phyloP scores from a whole-genome alignment of 2,329 filamentous ascomycete genomes.

The Fusarium citri region DNA sequence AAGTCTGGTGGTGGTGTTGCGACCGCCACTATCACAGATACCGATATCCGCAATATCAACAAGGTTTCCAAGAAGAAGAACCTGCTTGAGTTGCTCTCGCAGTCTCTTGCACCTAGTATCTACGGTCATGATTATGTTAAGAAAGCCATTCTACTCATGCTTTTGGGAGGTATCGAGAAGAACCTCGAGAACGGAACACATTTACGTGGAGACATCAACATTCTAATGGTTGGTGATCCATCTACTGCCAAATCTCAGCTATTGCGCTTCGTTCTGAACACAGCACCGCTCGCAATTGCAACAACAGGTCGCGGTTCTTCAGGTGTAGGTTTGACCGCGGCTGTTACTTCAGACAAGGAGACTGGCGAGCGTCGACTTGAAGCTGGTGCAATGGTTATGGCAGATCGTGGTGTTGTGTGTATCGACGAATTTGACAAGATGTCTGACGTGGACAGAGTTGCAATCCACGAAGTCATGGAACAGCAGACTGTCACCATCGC shows the following conservation, averaged over 20 bases:
- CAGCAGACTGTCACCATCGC: slow-evolving; percentile 99
- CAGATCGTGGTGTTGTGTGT: slow-evolving; percentile 95
- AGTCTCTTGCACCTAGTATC: slow-evolving; percentile 95
- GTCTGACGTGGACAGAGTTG: slow-evolving; percentile 97
- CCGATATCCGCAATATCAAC: slow-evolving; percentile 98
- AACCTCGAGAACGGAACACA: slow-evolving; percentile 98
- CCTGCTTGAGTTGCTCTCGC: slow-evolving; percentile 90
- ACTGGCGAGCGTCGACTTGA: slow-evolving; percentile 95
- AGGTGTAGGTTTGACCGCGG: slow-evolving; percentile 95
- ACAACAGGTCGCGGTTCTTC: slow-evolving; percentile 97
- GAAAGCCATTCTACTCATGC: slow-evolving; percentile 94
- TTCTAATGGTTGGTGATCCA: slow-evolving; percentile 98
- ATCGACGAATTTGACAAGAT: slow-evolving; percentile 99
- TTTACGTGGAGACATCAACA: slow-evolving; percentile 98
- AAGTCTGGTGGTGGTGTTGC: slow-evolving; percentile 96
- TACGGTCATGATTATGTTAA: slow-evolving; percentile 98
- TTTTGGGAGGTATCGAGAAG: slow-evolving; percentile 96
- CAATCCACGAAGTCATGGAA: slow-evolving; percentile 99
- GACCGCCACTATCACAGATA: slow-evolving; percentile 91
- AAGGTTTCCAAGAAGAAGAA: slow-evolving; percentile 95
- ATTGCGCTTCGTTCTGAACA: slow-evolving; percentile 95
- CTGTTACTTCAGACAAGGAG: slow-evolving; percentile 96
- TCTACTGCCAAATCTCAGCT: slow-evolving; percentile 99
- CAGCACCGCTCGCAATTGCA: slow-evolving; percentile 93
- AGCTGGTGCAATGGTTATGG: slow-evolving; percentile 98